Evolutionary conservation across 345 rosid genomes (phyloP).

Genomic region (Turritis glabra): DNA sequence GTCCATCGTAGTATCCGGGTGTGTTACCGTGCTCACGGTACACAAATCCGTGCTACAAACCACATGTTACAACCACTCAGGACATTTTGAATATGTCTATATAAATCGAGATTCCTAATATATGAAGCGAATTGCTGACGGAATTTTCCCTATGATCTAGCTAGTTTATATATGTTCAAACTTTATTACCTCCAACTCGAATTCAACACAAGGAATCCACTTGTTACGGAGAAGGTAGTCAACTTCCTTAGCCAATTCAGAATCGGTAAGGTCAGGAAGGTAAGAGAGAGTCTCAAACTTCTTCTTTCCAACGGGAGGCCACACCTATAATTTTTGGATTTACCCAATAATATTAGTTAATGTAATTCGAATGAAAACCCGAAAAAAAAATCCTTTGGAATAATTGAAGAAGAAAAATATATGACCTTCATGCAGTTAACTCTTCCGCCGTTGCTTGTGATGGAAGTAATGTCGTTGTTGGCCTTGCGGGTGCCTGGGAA

Average conservation of each 20-base stretch:
- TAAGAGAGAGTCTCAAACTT: conserved; percentile 55
- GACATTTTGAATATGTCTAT: neutral
- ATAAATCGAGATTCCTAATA: neutral
- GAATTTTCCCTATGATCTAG: no score
- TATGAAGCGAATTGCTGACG: no score
- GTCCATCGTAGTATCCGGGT: conserved; percentile 48
- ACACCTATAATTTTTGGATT: conserved; percentile 39
- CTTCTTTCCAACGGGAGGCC: conserved; percentile 50
- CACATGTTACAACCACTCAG: neutral
- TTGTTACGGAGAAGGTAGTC: conserved; percentile 53
- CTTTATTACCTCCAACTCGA: conserved; percentile 47
- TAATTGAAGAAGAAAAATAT: neutral
- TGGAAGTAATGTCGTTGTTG: conserved; percentile 48
- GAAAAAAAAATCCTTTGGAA: neutral
- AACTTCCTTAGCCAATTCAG: conserved; percentile 44
- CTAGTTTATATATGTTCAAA: neutral
- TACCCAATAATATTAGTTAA: neutral
- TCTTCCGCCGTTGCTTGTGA: conserved; percentile 52
- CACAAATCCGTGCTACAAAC: conserved; percentile 41
- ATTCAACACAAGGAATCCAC: conserved; percentile 77
- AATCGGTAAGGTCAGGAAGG: conserved; percentile 44
- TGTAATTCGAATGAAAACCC: neutral
- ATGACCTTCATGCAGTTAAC: conserved; percentile 54
- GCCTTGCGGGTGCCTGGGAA: conserved; percentile 50
- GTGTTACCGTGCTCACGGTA: conserved; percentile 43